These are phyloP conservation scores for Spatholobus suberectus DNA, from an alignment of 306 rosid species.

Conservation along the genomic window DNA sequence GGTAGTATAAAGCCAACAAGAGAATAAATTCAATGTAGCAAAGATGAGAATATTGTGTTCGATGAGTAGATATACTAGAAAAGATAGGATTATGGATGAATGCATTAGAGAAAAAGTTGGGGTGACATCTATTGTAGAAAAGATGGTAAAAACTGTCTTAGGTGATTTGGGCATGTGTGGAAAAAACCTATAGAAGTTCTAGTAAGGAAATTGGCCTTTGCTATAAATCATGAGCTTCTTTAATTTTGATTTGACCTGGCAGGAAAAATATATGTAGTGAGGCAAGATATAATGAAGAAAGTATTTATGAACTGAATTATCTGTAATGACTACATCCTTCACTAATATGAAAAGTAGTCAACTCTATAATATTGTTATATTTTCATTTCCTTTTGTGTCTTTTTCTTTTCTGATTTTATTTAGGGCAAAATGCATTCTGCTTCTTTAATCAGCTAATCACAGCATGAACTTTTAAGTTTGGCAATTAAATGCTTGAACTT, in stretches of 20 bases:
- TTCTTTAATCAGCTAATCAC: not conserved
- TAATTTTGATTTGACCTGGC: not conserved
- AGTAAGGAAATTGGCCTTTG: too few relatives aligned
- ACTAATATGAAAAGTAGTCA: not conserved
- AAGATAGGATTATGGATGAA: too few relatives aligned
- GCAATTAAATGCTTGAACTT: slow-evolving; percentile 24
- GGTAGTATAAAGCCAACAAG: too few relatives aligned
- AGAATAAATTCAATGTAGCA: too few relatives aligned
- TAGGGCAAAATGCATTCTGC: not conserved
- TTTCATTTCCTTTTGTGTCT: not conserved
- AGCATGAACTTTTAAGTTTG: not conserved
- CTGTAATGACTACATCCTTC: not conserved
- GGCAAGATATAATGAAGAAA: not conserved
- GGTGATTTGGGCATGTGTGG: too few relatives aligned
- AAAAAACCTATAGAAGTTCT: too few relatives aligned
- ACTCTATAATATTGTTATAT: not conserved
- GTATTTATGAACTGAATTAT: not conserved
- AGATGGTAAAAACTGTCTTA: too few relatives aligned
- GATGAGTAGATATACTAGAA: too few relatives aligned
- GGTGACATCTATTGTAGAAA: too few relatives aligned
- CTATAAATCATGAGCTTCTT: not conserved
- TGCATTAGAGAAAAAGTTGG: too few relatives aligned
- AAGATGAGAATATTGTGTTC: too few relatives aligned
- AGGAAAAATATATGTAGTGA: not conserved
- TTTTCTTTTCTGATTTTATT: not conserved